A percentile compares a stretch with the other conserved stretches of the same genome.
These are phyloP conservation scores for Aspergillus kassunensis DNA, from an alignment of 495 filamentous ascomycete species.

Conservation along the genomic window DNA sequence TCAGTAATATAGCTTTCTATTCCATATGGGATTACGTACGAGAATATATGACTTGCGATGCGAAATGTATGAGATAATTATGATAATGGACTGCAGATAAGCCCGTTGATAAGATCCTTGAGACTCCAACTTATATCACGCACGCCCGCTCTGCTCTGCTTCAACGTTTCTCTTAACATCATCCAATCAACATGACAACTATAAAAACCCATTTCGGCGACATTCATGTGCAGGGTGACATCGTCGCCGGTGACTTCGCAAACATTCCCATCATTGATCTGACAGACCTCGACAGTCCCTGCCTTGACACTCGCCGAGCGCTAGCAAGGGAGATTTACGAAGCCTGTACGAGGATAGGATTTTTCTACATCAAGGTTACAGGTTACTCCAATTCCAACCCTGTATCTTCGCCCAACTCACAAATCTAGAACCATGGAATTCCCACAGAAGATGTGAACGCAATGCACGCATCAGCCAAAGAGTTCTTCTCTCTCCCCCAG, in stretches of 20 bases:
- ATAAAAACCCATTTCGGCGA: too few species aligned
- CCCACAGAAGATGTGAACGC: slow-evolving; percentile 29
- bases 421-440: slow-evolving; percentile 35
- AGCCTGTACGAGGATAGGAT: slow-evolving; percentile 51
- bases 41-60: too few species aligned
- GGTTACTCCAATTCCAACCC: slow-evolving; percentile 18
- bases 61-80: too few species aligned
- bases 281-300: slow-evolving; percentile 23
- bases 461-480: slow-evolving; percentile 36
- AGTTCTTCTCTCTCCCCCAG: slow-evolving; percentile 45
- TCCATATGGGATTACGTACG: too few species aligned
- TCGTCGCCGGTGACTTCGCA: slow-evolving; percentile 17
- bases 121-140: too few species aligned
- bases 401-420: neutral
- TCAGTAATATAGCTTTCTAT: too few species aligned
- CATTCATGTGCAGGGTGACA: too few species aligned
- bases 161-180: too few species aligned
- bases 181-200: too few species aligned
- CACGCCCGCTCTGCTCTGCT: too few species aligned
- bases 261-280: slow-evolving; percentile 42
- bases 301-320: slow-evolving; percentile 25
- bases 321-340: slow-evolving; percentile 39
- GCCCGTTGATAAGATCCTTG: too few species aligned
- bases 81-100: too few species aligned
- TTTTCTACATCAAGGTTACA: slow-evolving; percentile 50